Evolutionary conservation across 148 eudicot genomes (phyloP).

Genomic region (Nyssa sinensis): DNA sequence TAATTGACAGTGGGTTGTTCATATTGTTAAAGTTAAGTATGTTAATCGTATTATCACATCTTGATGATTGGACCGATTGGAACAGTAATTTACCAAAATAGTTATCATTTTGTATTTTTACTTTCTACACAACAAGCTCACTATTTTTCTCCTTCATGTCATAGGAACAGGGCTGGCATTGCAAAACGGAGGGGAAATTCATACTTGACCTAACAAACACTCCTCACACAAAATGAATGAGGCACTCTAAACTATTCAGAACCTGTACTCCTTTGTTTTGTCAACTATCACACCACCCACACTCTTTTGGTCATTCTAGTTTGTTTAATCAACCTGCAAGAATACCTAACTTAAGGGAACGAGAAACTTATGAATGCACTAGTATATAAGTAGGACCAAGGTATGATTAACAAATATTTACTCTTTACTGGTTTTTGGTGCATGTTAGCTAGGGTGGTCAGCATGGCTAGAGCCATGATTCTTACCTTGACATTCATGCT

Average conservation of each 20-base stretch:
- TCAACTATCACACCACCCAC: background rate
- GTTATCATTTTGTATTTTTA: background rate
- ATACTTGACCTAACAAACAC: background rate
- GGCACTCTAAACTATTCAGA: constrained; percentile 22
- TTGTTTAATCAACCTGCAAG: constrained; percentile 22
- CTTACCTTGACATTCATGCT: constrained; percentile 15
- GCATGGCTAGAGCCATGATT: constrained; percentile 37
- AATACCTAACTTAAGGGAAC: constrained; percentile 36
- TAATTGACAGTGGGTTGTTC: background rate
- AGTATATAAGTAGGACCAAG: constrained; percentile 27
- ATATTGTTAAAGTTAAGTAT: background rate
- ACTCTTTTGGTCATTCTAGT: constrained; percentile 24
- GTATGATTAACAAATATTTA: constrained; percentile 8
- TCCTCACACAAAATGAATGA: constrained; percentile 43
- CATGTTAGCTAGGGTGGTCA: background rate
- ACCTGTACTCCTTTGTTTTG: constrained; percentile 25
- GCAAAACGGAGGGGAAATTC: background rate
- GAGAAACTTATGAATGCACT: constrained; percentile 42
- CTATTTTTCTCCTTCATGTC: background rate
- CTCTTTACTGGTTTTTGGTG: constrained; percentile 10
- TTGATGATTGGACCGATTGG: background rate
- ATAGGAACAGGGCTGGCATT: background rate
- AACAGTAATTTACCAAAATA: background rate
- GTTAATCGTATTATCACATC: background rate
- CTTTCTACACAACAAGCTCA: background rate